These are phyloP conservation scores for Candida ulmi DNA, from an alignment of 805 yeast genomes.

Conservation along the genomic window DNA sequence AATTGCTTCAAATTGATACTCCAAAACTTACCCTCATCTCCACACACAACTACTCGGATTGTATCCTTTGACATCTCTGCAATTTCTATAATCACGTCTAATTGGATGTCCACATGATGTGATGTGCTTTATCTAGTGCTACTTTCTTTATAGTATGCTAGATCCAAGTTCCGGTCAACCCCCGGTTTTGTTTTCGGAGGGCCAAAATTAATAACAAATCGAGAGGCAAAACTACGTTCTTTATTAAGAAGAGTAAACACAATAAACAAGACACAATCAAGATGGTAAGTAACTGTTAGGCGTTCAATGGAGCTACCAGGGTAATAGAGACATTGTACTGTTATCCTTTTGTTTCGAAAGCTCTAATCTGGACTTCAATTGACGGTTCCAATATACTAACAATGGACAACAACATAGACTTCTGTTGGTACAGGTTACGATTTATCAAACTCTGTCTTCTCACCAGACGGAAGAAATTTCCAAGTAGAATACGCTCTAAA, in stretches of 20 bases:
- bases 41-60: constrained; percentile 84
- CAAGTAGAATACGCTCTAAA: constrained; percentile 97
- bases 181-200: too few species aligned
- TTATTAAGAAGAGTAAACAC: neutral
- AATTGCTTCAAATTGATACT: neutral
- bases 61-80: constrained; percentile 41
- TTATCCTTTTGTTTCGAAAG: too few species aligned
- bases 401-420: constrained; percentile 39
- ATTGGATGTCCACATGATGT: too few species aligned
- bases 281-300: neutral
- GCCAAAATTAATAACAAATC: too few species aligned
- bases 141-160: too few species aligned
- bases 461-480: constrained; percentile 86
- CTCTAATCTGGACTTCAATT: neutral
- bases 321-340: too few species aligned
- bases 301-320: too few species aligned
- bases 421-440: constrained; percentile 99
- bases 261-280: neutral
- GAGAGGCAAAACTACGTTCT: neutral
- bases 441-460: constrained; percentile 90
- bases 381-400: neutral
- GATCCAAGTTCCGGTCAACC: too few species aligned
- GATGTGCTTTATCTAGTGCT: too few species aligned
- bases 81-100: too few species aligned
- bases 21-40: constrained; percentile 77